phyloP scores from a whole-genome alignment of 2,329 filamentous ascomycete genomes.

The Xylaria sp. region DNA sequence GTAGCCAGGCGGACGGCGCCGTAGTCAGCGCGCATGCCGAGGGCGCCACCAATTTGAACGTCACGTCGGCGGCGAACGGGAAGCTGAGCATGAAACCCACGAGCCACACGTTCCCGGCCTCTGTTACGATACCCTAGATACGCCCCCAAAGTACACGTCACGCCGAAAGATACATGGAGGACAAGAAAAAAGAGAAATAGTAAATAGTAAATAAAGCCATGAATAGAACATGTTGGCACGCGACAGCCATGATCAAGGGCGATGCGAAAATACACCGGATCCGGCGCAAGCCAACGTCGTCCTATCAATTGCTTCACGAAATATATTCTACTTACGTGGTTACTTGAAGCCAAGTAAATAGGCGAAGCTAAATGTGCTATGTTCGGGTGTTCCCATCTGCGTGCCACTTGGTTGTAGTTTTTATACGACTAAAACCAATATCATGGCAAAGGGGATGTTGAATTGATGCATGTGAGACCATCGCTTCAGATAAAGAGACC shows the following conservation, averaged over 20 bases:
- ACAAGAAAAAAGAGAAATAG: too few relatives aligned
- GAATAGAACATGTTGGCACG: background rate
- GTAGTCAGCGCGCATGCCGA: constrained; percentile 24
- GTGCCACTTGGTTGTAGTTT: too few relatives aligned
- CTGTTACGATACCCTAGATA: constrained; percentile 12
- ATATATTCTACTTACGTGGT: background rate
- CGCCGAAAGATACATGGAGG: too few relatives aligned
- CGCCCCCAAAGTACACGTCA: background rate
- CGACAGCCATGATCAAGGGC: background rate
- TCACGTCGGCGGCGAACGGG: constrained; percentile 10
- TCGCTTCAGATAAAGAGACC: too few relatives aligned
- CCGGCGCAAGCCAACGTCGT: background rate
- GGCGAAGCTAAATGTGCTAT: too few relatives aligned
- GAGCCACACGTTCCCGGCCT: constrained; percentile 7
- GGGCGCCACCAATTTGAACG: constrained; percentile 11
- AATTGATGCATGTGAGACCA: too few relatives aligned
- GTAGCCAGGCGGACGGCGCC: constrained; percentile 20
- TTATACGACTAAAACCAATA: too few relatives aligned
- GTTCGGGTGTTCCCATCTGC: too few relatives aligned
- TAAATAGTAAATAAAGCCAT: background rate
- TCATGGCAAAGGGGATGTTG: too few relatives aligned
- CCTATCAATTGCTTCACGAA: too few relatives aligned
- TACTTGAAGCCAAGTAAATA: too few relatives aligned
- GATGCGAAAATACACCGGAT: background rate
- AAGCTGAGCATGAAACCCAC: constrained; percentile 18